Evolutionary conservation across 495 filamentous ascomycete genomes (phyloP), one percentile per base, ranked within the genome.

Genomic region (Hypoxylon crocopeplum): DNA sequence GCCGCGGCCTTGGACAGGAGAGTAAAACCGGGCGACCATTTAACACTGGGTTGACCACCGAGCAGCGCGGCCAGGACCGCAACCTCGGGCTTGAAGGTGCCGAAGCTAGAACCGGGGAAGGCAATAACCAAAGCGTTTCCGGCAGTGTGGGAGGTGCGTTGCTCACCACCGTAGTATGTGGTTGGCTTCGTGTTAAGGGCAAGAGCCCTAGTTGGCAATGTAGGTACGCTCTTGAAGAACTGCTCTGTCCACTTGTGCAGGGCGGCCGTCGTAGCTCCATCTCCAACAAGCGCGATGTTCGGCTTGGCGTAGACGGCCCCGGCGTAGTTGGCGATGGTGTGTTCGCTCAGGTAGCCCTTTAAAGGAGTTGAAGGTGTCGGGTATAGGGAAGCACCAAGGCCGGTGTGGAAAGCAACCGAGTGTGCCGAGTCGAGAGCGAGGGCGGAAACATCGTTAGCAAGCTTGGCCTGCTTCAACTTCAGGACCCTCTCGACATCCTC

Each of bases 91-190:
- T 96, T 92, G 82, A 87, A 93, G 55, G 82, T 82, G 44, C 80
- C 79, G 56, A 88, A 86, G 72, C 89, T 86, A 46, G 91, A 92
- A 39, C 94, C 93, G 34, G 92, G 89, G 85, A 99, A 97, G 48
- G 85, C 93, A 69, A 99, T 84, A 41, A 96, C 90, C 59, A 96
- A 72, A 48, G 92, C 80, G 72, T 83, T 97, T 40, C 87, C 85
- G 44, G 77, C 76, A 60, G 79, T 81, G 72, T 88, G 89, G 37
- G 91, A 75, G 57, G 93, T 90, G 49, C 94, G 89, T 79, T 96
- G 88, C 81, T 99, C 91, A 66, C 94, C 94, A 67, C 94, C 94
- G 71, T 85, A 88, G 83, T 97, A 99, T 73, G 92, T 92, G 65
- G 86, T 85, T 41, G 89, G 65, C 59, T 65, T 56, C 11, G 67